A percentile compares a stretch with the other conserved stretches of the same genome.
Conservation (phyloP, 2,329 filamentous ascomycete species). For the Botrytis fragariae region DNA sequence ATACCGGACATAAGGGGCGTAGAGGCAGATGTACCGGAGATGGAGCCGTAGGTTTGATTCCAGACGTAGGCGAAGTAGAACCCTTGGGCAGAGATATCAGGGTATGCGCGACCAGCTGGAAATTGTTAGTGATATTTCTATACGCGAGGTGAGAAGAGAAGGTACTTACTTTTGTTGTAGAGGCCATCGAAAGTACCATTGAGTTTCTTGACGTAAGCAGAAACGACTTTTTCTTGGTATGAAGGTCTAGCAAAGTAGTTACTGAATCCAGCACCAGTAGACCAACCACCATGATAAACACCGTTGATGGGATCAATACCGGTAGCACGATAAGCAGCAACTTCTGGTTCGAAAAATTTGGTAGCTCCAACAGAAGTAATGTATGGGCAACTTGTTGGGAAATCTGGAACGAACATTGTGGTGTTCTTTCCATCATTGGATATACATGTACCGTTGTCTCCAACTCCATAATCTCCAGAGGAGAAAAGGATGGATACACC, state of each 20-base stretch:
- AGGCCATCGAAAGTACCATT: conserved; percentile 45
- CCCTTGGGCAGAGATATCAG: conserved; percentile 55
- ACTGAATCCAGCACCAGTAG: conserved; percentile 53
- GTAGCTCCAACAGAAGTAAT: conserved; percentile 30
- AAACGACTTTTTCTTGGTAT: conserved; percentile 47
- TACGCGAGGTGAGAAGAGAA: not conserved
- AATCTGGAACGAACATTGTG: conserved; percentile 51
- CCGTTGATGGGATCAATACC: conserved; percentile 38
- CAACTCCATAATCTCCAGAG: conserved; percentile 53
- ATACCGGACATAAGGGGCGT: conserved; percentile 56
- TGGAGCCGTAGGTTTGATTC: conserved; percentile 39
- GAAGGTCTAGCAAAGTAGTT: conserved; percentile 46
- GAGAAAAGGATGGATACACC: conserved; percentile 54
- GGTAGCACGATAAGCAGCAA: conserved; percentile 35
- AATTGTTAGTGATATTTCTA: not conserved
- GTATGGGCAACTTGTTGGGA: conserved; percentile 48
- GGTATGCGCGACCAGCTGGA: conserved; percentile 46
- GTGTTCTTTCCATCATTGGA: conserved; percentile 56
- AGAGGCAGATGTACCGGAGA: conserved; percentile 53
- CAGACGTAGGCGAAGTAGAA: conserved; percentile 50
- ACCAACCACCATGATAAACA: conserved; percentile 35
- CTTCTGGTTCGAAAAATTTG: conserved; percentile 27
- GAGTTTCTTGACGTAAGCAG: conserved; percentile 44
- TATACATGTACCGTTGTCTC: conserved; percentile 43
- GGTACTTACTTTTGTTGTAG: conserved; percentile 41